Evolutionary conservation across 1,284 basidiomycete species (phyloP), one percentile per base, ranked within the genome.

Genomic region (Trichosporon sp.): DNA sequence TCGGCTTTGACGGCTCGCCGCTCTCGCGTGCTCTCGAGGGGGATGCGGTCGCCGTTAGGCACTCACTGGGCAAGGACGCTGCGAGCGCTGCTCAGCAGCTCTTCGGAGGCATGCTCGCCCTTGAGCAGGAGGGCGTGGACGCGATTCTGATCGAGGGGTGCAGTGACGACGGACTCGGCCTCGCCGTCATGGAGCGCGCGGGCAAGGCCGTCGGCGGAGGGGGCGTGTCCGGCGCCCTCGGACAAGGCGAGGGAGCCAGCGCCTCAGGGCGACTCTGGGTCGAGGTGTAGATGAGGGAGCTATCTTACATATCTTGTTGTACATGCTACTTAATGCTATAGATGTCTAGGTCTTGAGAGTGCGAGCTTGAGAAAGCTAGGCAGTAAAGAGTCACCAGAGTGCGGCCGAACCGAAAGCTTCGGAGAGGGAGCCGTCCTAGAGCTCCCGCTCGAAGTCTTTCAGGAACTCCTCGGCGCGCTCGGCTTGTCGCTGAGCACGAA

Each of bases 181-280:
- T 98, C 62, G 97, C 97, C 1, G 89, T 99, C 29, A 98, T 98
- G 95, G 98, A 99, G 80, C 87, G 96, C n/a, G 88, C 95, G n/a
- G 88, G 88, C 71, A 99, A 99, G 81, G 96, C 97, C 1, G 94
- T 95, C 2, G 88, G 90, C 3, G 88, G 83, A 0, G 81, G 81
- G 2, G 82, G 82, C 3, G 65, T 70, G 3, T 53, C 64, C 2
- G 80, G 78, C 3, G 73, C 73, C 27, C 70, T 81, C 3, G 44
- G 75, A 63, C 9, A 70, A 74, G 31, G 79, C 71, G 25, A 71
- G 77, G 66, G 70, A 65, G 9, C 58, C 1, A 44, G 64, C 35
- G 35, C 58, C 56, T 68, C 67, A 38, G 73, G 73, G 1, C 60
- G 71, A 2, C 69, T 68, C 68, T 74, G 73, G 73, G 71, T 74